Conservation (phyloP, 2,329 filamentous ascomycete species). For the Colletotrichum theobromicola region DNA sequence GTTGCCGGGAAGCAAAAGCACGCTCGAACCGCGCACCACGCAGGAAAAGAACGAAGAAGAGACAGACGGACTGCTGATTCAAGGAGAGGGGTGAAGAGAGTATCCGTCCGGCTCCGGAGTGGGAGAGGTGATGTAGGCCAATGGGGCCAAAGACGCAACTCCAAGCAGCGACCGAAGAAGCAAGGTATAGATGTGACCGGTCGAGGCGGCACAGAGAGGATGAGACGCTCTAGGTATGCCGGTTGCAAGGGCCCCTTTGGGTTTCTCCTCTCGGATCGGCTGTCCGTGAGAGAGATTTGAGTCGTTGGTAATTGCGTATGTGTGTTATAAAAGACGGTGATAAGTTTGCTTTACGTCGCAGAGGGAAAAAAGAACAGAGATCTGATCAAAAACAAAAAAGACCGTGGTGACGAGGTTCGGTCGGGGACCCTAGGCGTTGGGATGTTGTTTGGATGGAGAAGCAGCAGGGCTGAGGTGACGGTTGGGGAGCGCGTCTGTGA, state of each 20-base stretch:
- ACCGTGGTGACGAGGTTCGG: not conserved
- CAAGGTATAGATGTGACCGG: conserved; percentile 18
- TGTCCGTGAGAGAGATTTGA: not conserved
- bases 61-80: not conserved
- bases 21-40: conserved; percentile 3
- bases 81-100: not conserved
- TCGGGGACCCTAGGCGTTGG: not conserved
- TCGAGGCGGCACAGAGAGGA: conserved; percentile 12
- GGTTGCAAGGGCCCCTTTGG: conserved; percentile 11
- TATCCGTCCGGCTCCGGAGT: not conserved
- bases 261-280: not conserved
- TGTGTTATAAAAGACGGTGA: not conserved
- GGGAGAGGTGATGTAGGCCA: not conserved
- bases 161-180: conserved; percentile 14
- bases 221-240: conserved; percentile 5
- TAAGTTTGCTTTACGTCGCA: conserved; percentile 16
- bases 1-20: conserved; percentile 9
- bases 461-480: conserved; percentile 19
- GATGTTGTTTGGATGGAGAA: conserved; percentile 16
- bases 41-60: not conserved
- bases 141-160: not conserved
- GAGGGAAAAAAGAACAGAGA: conserved; percentile 11
- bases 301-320: not conserved
- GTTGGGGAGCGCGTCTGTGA: conserved; percentile 16
- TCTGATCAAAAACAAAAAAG: conserved; percentile 7